phyloP scores from a whole-genome alignment of 2,329 filamentous ascomycete genomes.

The Aspergillus glaucus region DNA sequence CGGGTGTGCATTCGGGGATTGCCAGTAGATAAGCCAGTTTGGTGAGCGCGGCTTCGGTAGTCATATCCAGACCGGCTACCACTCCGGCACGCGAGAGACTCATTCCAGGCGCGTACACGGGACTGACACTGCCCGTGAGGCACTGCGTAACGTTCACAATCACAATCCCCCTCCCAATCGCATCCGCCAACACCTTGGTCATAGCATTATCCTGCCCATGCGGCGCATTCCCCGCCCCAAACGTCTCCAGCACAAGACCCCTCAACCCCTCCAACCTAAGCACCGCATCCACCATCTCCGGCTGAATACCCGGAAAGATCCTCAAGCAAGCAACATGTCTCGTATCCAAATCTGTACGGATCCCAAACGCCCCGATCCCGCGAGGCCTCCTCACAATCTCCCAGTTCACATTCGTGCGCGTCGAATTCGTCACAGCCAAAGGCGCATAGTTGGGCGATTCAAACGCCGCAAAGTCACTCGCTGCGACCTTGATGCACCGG shows the following conservation, averaged over 20 bases:
- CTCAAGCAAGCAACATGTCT: slow-evolving; percentile 84
- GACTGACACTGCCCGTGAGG: slow-evolving; percentile 64
- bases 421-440: slow-evolving; percentile 72
- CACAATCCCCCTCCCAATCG: slow-evolving; percentile 72
- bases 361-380: slow-evolving; percentile 64
- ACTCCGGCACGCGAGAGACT: slow-evolving; percentile 76
- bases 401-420: slow-evolving; percentile 78
- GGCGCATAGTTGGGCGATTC: slow-evolving; percentile 80
- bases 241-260: slow-evolving; percentile 82
- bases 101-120: slow-evolving; percentile 71
- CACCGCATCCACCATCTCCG: slow-evolving; percentile 87
- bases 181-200: slow-evolving; percentile 68
- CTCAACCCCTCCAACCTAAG: slow-evolving; percentile 68
- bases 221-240: slow-evolving; percentile 87
- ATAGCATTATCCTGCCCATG: slow-evolving; percentile 72
- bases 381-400: slow-evolving; percentile 67
- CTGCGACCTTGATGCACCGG: slow-evolving; percentile 78
- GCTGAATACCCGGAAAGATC: slow-evolving; percentile 86
- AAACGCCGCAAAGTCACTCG: slow-evolving; percentile 81
- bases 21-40: slow-evolving; percentile 84
- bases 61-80: slow-evolving; percentile 83
- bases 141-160: slow-evolving; percentile 93
- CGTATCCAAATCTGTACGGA: slow-evolving; percentile 71
- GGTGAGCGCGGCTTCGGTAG: slow-evolving; percentile 81
- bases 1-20: slow-evolving; percentile 54